Evolutionary conservation across 805 yeast species (phyloP), one percentile per base, ranked within the genome.

Genomic region (Lachancea kluyveri): DNA sequence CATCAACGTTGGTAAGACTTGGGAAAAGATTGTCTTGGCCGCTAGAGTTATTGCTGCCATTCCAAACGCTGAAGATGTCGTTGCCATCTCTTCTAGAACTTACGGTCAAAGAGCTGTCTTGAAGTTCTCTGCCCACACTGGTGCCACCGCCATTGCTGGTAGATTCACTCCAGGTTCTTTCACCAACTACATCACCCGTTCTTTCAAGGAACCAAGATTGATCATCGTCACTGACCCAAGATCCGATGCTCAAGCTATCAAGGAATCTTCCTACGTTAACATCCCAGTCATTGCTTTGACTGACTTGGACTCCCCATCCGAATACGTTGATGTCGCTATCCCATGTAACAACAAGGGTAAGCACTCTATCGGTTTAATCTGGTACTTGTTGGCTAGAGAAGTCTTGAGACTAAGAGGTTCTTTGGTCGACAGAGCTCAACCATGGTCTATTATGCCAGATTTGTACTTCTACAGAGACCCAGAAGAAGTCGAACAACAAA

Each of bases 401-500:
- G 97, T 92, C 59, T 79, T 92, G 67, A 86, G 99, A 77, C 82
- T 92, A 71, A 84, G 96, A 77, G 98, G 99, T 66, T 79, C 87
- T 65, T 71, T 92, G 57, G 87, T 94, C 65, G 82, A 84, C 85
- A 87, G 99, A 79, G 65, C 83, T 55, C 85, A 92, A 70, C 80
- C 83, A 69, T 92, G 99, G 99, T 74, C 94, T 57, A 92, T 92
- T 67, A 92, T 92, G 98, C 97, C 97, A 70, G 99, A 92, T 77
- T 80, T 92, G 70, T 92, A 88, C 88, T 92, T 92, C 88, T 92
- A 92, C 96, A 92, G 99, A 81, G 96, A 92, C 77, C 98, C 99
- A 65, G 97, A 90, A 77, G 99, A 92, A 74, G 82, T 83, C 70
- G 95, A 86, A 74, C 69, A 68, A 60, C 76, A 70, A 54, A 74